Base-by-base conservation (phyloP, 441 rosid species). In the Gossypium schwendimanii region DNA sequence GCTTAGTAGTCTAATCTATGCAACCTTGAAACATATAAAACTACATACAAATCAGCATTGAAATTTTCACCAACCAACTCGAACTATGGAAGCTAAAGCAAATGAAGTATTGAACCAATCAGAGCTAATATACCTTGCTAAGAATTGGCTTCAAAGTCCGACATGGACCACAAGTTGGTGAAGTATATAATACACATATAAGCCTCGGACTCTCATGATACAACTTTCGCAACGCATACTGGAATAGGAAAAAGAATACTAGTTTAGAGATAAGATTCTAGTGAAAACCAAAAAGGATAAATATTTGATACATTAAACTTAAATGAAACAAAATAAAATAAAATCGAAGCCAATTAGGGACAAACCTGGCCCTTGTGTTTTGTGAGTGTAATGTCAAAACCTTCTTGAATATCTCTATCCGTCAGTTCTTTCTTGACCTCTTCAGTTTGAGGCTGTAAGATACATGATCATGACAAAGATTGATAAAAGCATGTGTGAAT, bases 141-240 rank as follows among this genome's bases (percentile, higher is more conserved):
- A 92, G 90, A 84, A 95, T 91, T 79, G 99, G 99, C 87, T 95
- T 95, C 78, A 95, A 84, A 54, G 98, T 95, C 74, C 98, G 86
- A 76, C 99, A 95, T 59, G 98, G 99, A 78, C 99, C 99, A 74
- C 99, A 95, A 36, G 98, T 91, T 75, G 97, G 98, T 64, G 98
- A 55, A 17, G 99, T 95, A 77, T 92, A 91, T 18, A 95, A 82
- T 54, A 95, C 98, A 73, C 90, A 87, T 68, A 92, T 70, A 79
- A 92, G 93, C 82, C 99, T 86, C 21, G 93, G 92, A 80, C 99
- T 95, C 84, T 88, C 98, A 78, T 92, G 99, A 81, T 95, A 95
- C 83, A 95, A 73, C 70, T 95, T 95, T 68, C 99, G 88, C 45
- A 95, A 82, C 74, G 98, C 89, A 87, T 94, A 94, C 98, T 94